Conservation (phyloP, 345 rosid genomes). For the Schrenkiella parvula region DNA sequence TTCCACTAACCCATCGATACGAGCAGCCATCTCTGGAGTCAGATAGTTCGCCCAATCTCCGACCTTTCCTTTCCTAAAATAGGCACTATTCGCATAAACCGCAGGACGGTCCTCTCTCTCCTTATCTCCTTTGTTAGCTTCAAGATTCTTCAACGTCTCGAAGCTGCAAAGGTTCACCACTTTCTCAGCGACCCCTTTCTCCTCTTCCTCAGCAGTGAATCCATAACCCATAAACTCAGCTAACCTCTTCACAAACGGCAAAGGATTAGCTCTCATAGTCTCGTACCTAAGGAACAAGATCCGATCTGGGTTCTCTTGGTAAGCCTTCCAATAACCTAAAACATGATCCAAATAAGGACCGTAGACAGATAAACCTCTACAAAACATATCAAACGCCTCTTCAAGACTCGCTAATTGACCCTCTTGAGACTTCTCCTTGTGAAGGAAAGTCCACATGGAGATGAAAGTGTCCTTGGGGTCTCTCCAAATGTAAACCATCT, state of each 20-base stretch:
- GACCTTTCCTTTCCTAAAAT: conserved; percentile 38
- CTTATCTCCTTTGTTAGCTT: conserved; percentile 33
- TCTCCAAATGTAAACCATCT: conserved; percentile 38
- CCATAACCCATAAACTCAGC: conserved; percentile 40
- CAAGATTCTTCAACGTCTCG: conserved; percentile 36
- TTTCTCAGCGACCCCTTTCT: conserved; percentile 26
- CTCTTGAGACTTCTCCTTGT: conserved; percentile 36
- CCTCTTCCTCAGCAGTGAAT: conserved; percentile 31
- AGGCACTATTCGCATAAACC: conserved; percentile 20
- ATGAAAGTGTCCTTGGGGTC: conserved; percentile 38
- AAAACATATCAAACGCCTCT: conserved; percentile 31
- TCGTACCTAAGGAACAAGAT: conserved; percentile 34
- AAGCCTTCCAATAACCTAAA: conserved; percentile 32
- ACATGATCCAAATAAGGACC: conserved; percentile 41
- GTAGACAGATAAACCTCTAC: conserved; percentile 34
- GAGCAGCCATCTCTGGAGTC: conserved; percentile 36
- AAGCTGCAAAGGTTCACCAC: conserved; percentile 36
- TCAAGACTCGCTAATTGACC: conserved; percentile 32
- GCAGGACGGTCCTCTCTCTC: conserved; percentile 23
- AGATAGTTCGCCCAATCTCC: conserved; percentile 46
- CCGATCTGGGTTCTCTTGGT: conserved; percentile 26
- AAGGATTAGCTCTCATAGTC: conserved; percentile 32
- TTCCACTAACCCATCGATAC: conserved; percentile 27
- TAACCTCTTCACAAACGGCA: conserved; percentile 34
- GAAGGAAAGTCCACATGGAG: conserved; percentile 38